Percentiles rank a stretch among this genome's conserved stretches.
Conservation (phyloP, 345 rosid genomes). For the Turritis glabra region DNA sequence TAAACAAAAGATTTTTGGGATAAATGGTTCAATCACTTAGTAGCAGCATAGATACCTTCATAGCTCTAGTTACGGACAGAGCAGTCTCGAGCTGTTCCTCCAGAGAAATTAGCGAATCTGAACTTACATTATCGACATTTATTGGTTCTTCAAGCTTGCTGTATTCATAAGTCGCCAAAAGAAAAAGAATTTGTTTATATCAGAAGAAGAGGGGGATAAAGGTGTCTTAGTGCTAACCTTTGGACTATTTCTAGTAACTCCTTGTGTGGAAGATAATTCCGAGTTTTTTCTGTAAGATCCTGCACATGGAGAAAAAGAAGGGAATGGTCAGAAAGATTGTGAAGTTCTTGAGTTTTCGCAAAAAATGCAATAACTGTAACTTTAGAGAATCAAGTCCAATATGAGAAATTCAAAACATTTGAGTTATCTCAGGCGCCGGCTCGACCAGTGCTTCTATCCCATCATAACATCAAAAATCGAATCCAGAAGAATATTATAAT, state of each 20-base stretch:
- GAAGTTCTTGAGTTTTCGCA: not conserved
- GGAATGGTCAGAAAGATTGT: not conserved
- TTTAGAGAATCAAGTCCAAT: not conserved
- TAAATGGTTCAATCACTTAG: not conserved
- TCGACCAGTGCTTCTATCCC: not conserved
- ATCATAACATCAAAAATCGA: not conserved
- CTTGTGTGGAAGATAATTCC: slow-evolving; percentile 25
- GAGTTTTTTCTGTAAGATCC: slow-evolving; percentile 9
- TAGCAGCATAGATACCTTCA: slow-evolving; percentile 19
- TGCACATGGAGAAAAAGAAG: slow-evolving; percentile 10
- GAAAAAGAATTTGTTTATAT: not conserved
- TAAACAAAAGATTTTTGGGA: not conserved
- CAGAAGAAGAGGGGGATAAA: not conserved
- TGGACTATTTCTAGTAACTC: slow-evolving; percentile 26
- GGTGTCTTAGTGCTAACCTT: slow-evolving; percentile 15
- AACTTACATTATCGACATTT: slow-evolving; percentile 2
- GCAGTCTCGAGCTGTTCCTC: slow-evolving; percentile 21
- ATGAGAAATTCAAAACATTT: not conserved
- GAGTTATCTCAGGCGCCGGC: slow-evolving; percentile 1
- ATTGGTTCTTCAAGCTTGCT: slow-evolving; percentile 32
- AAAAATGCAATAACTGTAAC: not conserved
- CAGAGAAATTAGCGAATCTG: slow-evolving; percentile 6
- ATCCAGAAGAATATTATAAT: not conserved
- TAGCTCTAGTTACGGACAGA: slow-evolving; percentile 30
- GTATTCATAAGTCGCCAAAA: not conserved